Base-by-base conservation (phyloP, 345 rosid species). In the Combretum micranthum region DNA sequence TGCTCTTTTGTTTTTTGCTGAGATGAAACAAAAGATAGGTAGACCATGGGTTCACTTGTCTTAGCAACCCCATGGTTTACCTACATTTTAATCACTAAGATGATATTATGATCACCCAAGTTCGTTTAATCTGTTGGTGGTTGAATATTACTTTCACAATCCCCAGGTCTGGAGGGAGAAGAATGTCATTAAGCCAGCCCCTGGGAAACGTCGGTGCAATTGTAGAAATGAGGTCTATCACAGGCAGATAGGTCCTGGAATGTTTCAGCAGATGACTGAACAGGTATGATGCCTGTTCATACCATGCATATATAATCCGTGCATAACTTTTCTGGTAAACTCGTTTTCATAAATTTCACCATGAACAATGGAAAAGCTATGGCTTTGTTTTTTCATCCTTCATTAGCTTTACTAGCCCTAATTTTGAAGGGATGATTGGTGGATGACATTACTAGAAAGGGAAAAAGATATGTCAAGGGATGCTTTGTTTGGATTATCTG, bases 211-310 rank as follows among this genome's bases (percentile, higher is more conserved):
- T 69, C 81, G 77, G 21, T 94, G 99, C 63, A 90, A 94, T 70
- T 94, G 99, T 72, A 87, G 95, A 77, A 90, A 94, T 72, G 96
- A 94, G 77, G 93, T 94, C 59, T 90, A 90, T 58, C 99, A 90
- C 76, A 86, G 76, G 75, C 99, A 94, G 80, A 85, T 94, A 70
- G 99, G 97, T 73, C 99, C 99, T 6, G 97, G 99, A 59, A 94
- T 94, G 97, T 94, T 87, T 76, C 99, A 94, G 66, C 99, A 94
- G 75, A 94, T 90, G 97, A 90, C 97, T 22, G 96, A 94, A 62
- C 86, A 85, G 97, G 99, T 88, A 68, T 46, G 46, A n/a, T 50
- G 42, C 25, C 19, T 46, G 50, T 20, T 21, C 15, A 23, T 20
- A 37, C 42, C 23, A 42, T 37, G 53, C 17, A 52, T n/a, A 39